Conservation (phyloP, 164 flowering plant genomes). For the Platanus orientalis region DNA sequence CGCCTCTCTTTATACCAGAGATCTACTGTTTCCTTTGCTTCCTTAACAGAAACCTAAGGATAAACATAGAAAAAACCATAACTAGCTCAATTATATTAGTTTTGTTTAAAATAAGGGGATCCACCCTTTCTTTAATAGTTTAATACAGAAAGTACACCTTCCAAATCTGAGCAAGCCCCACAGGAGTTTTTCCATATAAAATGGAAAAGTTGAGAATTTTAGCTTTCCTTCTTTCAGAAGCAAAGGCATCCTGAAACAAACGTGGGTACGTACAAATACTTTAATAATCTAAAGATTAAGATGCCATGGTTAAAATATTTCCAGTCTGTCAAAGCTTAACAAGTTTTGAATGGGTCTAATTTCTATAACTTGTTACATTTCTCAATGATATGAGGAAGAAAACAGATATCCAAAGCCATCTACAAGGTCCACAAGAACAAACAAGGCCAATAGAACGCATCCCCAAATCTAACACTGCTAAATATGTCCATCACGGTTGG, state of each 20-base stretch:
- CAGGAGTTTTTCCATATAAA: conserved; percentile 94
- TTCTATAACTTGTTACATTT: no score
- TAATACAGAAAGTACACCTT: conserved; percentile 45
- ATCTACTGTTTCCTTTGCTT: conserved; percentile 81
- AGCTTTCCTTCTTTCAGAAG: conserved; percentile 96
- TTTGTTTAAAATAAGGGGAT: background rate
- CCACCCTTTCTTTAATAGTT: background rate
- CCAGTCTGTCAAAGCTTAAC: background rate
- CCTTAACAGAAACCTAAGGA: conserved; percentile 75
- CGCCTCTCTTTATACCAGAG: conserved; percentile 85
- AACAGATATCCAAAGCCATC: no score
- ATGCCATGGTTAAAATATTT: background rate
- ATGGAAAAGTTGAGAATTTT: conserved; percentile 99
- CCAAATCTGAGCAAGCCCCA: conserved; percentile 91
- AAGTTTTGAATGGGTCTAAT: background rate
- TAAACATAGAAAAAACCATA: conserved; percentile 3
- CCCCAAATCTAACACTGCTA: no score
- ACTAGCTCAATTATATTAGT: no score
- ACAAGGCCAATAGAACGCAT: no score
- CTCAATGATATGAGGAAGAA: no score
- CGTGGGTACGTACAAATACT: background rate
- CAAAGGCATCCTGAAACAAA: conserved; percentile 78
- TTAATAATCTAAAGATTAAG: no score
- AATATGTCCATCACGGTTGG: no score
- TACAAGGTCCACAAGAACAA: no score